Base-by-base conservation (phyloP, 192 early-diverging fungal species). In the Phycomyces nitens region DNA sequence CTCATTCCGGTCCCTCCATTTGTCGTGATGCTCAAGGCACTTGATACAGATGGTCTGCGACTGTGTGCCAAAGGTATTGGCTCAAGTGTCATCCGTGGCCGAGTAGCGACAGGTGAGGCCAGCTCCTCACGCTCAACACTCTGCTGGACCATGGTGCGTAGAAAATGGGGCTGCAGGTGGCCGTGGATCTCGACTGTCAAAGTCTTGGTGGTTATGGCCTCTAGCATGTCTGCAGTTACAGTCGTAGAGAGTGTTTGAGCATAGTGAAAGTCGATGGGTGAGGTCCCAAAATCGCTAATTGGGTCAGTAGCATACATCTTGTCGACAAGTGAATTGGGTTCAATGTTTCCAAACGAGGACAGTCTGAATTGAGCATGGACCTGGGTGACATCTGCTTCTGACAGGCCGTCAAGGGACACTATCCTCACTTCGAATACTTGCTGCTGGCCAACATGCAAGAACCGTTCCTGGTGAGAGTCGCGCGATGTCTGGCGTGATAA, bases 341-440 rank as follows among this genome's bases (percentile, higher is more conserved):
- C 49, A 0, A 72, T 69, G 16, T 72, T 80, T 9, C 79, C 82
- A 75, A 89, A 88, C 5, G 79, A 81, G 3, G 80, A 84, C 1
- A 83, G 62, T 56, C 82, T 74, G 63, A 89, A 89, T 53, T 92
- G 88, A 15, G 80, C 80, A 62, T 90, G 89, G 12, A 92, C 77
- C 60, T 90, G 85, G 4, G 79, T 85, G 65, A 72, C 89, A 40
- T 77, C 68, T 11, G 62, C 54, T 62, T 87, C 87, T 5, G 64
- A 63, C n/a, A 90, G 68, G 5, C 84, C 87, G 3, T 62, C 72
- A 4, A 88, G 49, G 9, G 81, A 74, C 2, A 84, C 38, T 0
- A 92, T 58, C 3, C 77, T 74, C 4, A 92, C 65, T 63, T 89
- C 89, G 65, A 90, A 86, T 7, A 88, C 56, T 0, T 84, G 47